Percentiles rank a stretch among this genome's conserved stretches.
Conservation (phyloP, 805 yeast genomes). For the Candida coquimbonensis region DNA sequence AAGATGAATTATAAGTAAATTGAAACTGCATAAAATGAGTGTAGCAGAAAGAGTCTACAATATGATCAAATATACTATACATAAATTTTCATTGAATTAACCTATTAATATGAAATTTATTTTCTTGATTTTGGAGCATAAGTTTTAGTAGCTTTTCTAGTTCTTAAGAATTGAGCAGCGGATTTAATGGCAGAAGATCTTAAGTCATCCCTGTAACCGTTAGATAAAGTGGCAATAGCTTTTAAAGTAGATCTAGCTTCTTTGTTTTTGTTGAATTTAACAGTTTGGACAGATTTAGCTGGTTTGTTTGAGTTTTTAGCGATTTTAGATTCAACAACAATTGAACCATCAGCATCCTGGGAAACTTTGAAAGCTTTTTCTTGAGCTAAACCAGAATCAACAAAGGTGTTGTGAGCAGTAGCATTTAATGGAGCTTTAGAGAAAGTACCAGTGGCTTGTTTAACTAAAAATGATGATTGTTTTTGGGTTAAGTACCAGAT, state of each 20-base stretch:
- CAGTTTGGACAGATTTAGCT: slow-evolving; percentile 30
- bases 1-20: not conserved
- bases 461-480: slow-evolving; percentile 41
- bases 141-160: slow-evolving; percentile 30
- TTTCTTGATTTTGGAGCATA: slow-evolving; percentile 23
- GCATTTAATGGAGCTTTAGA: slow-evolving; percentile 46
- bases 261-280: slow-evolving; percentile 36
- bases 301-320: slow-evolving; percentile 42
- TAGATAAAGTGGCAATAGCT: slow-evolving; percentile 37
- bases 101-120: slow-evolving; percentile 7
- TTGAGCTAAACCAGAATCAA: slow-evolving; percentile 42
- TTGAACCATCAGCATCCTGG: slow-evolving; percentile 28
- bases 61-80: slow-evolving; percentile 3
- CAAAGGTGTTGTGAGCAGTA: slow-evolving; percentile 38
- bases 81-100: slow-evolving; percentile 7
- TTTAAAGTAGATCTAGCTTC: slow-evolving; percentile 36
- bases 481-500: slow-evolving; percentile 45
- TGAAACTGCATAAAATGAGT: not conserved
- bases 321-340: slow-evolving; percentile 36
- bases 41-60: not conserved
- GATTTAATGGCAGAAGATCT: slow-evolving; percentile 41
- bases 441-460: slow-evolving; percentile 36
- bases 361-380: slow-evolving; percentile 42
- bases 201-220: slow-evolving; percentile 43
- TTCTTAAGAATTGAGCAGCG: slow-evolving; percentile 37